Base-by-base conservation (phyloP, 768 basidiomycete genomes). In the Termitomyces sp. region DNA sequence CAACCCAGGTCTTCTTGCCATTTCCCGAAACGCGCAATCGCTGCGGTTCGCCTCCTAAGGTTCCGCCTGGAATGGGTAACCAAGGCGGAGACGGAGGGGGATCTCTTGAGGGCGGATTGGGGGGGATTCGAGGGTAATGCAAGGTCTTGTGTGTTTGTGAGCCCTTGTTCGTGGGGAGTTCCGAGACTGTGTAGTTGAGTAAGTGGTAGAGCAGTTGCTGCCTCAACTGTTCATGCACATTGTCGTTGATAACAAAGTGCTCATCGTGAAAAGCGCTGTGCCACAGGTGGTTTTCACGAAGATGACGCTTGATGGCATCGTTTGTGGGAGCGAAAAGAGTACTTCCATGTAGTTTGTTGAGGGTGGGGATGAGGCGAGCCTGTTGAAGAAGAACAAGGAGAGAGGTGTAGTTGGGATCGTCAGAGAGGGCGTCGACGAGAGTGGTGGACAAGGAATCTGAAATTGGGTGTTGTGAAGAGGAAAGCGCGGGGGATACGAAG, bases 281-380 rank as follows among this genome's bases (percentile, higher is more conserved):
- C 75, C 78, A 78, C n/a, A 77, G 57, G 36, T 68, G 60, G 48
- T 76, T 64, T 3, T 59, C 52, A 18, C 60, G 29, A 13, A 72
- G 61, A 58, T 84, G 76, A 25, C 75, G 78, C 58, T 81, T 70
- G 60, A 95, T 83, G 32, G 97, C 97, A 55, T 92, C 86, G 72
- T 99, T 95, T 18, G 92, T 97, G 1, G 97, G 97, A 1, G 97
- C 97, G 64, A 98, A 98, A 44, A 99, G 68, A 25, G 97, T 97
- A 66, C 80, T 80, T 38, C 77, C 83, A 55, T 89, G 85, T 60
- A 99, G 84, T 60, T 77, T 84, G 69, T 96, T 97, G 59, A 99
- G 79, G 6, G 91, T 92, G 2, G 97, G 97, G 51, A 99, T 85
- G 58, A 98, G 86, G 56, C 86, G 85, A 3, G 96, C 81, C 13